Evolutionary conservation across 768 basidiomycete genomes (phyloP), one percentile per base, ranked within the genome.

Genomic region (Mrakia blollopis): DNA sequence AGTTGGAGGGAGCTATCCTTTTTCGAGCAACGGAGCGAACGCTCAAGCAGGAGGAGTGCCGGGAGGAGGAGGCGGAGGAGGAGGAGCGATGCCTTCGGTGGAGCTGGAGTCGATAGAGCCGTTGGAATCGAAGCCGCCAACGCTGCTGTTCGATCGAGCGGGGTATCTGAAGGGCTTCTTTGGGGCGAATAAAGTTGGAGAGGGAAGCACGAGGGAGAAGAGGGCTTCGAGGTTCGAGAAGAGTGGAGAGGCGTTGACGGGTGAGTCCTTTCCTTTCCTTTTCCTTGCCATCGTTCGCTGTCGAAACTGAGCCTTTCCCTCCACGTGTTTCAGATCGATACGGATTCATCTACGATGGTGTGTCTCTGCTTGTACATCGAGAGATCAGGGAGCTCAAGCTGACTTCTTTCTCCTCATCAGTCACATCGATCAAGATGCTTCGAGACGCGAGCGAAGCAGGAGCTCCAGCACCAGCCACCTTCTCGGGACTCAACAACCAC

Each of bases 91-190:
- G 21, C 77, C 62, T 5, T 74, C 77, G 0, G 77, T 78, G 47
- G 77, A 78, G 68, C 61, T 78, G 7, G 77, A 78, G 32, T 35
- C 77, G 50, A 78, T 78, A n/a, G 77, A 78, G 39, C 77, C 77
- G 6, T 21, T 60, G 21, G 73, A 74, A 16, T 74, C 73, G 52
- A 73, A 72, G 28, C 77, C 77, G 13, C 77, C 77, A 8, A 78
- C 73, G 5, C n/a, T 78, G 30, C 25, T 76, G 23, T 71, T 68
- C 28, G 70, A 76, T 32, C 68, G 75, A 32, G 41, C 54, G 2
- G 68, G 61, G 3, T 68, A 68, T 11, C 65, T 41, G 44, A 32
- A 35, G 75, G 32, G 28, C 16, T 18, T 57, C 54, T 30, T 70
- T 71, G 35, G 65, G 1, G 65, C 35, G 25, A 23, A n/a, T 25